These are phyloP conservation scores for Leccinellum albellum DNA, from an alignment of 768 basidiomycete genomes.

Conservation along the genomic window DNA sequence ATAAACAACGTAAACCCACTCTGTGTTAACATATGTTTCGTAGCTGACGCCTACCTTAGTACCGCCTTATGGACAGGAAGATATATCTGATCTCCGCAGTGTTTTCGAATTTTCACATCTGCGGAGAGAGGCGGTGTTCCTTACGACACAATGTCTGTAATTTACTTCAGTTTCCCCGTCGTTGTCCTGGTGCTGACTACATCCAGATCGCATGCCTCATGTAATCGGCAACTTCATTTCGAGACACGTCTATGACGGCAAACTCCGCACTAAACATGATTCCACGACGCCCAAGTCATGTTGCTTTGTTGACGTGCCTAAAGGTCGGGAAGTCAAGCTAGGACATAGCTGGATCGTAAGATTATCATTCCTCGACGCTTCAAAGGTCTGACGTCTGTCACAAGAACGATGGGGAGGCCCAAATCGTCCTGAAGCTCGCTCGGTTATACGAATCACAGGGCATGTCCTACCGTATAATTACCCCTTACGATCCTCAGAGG, in stretches of 20 bases:
- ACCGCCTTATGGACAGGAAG: conserved; percentile 75
- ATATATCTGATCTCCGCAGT: conserved; percentile 58
- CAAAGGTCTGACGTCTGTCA: background rate
- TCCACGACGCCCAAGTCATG: conserved; percentile 33
- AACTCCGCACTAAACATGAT: conserved; percentile 55
- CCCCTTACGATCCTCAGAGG: conserved; percentile 76
- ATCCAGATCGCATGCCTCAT: conserved; percentile 76
- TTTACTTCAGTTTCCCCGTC: background rate
- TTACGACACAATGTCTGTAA: conserved; percentile 70
- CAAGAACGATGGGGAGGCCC: conserved; percentile 59
- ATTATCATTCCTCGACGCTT: background rate
- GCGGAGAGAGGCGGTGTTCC: conserved; percentile 41
- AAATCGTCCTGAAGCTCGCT: conserved; percentile 53
- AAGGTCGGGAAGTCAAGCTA: conserved; percentile 26
- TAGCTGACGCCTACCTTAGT: conserved; percentile 41
- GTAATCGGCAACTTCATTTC: conserved; percentile 73
- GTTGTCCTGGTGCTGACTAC: background rate
- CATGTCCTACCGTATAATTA: conserved; percentile 62
- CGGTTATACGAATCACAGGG: conserved; percentile 42
- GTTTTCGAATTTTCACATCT: conserved; percentile 74
- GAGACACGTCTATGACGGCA: conserved; percentile 51
- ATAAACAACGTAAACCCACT: conserved; percentile 33
- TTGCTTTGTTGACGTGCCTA: conserved; percentile 37
- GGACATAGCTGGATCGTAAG: conserved; percentile 39
- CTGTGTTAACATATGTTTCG: background rate